These are phyloP conservation scores for Trichomonascaceae sp. DNA, from an alignment of 1,139 yeast species.

Conservation along the genomic window DNA sequence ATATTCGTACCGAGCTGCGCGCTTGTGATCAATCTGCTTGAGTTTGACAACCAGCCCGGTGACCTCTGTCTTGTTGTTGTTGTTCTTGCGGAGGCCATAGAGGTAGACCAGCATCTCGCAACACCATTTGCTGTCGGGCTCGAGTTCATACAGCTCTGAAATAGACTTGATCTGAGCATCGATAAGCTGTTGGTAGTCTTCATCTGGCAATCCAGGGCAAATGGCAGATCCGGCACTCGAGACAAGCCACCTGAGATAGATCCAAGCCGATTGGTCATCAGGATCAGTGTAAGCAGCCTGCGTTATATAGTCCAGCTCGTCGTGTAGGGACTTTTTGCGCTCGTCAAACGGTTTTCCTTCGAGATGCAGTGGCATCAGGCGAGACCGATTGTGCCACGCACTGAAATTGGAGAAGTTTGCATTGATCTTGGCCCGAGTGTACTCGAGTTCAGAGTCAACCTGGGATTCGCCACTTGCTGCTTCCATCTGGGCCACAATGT, in stretches of 20 bases:
- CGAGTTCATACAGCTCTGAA: conserved; percentile 26
- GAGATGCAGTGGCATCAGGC: conserved; percentile 46
- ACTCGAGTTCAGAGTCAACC: conserved; percentile 45
- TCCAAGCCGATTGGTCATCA: conserved; percentile 89
- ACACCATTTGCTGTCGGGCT: conserved; percentile 29
- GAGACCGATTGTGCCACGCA: conserved; percentile 90
- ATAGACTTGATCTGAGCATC: conserved; percentile 21
- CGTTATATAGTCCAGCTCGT: conserved; percentile 57
- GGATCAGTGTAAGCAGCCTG: conserved; percentile 90
- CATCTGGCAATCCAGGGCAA: conserved; percentile 13
- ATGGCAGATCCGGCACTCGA: conserved; percentile 34
- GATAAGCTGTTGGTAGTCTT: conserved; percentile 14
- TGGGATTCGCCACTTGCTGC: conserved; percentile 11
- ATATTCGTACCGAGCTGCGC: background rate
- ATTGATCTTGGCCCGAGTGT: conserved; percentile 67
- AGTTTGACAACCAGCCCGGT: background rate
- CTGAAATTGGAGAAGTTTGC: conserved; percentile 82
- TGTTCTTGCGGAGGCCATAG: background rate
- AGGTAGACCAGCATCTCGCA: conserved; percentile 22
- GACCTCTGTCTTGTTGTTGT: background rate
- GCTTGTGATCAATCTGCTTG: background rate
- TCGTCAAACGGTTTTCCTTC: conserved; percentile 16
- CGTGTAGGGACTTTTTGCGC: conserved; percentile 30
- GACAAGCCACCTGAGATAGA: conserved; percentile 73
- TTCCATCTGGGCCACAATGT: conserved; percentile 45